Evolutionary conservation across 441 rosid genomes (phyloP).

Genomic region (Adansonia madagascariensis): DNA sequence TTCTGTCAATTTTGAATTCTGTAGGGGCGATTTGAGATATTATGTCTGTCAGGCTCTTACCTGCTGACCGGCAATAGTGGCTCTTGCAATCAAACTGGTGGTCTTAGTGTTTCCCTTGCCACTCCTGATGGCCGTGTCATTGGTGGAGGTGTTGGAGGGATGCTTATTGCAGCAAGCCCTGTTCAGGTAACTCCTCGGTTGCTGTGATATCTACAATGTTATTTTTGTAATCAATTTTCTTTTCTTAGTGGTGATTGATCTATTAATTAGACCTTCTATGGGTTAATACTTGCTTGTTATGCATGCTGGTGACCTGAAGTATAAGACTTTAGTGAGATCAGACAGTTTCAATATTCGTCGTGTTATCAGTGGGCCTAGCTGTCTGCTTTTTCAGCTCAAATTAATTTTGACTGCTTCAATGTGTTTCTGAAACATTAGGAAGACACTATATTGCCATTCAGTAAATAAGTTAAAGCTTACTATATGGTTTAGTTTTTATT

Average conservation of each 20-base stretch:
- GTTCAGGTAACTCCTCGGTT: constrained; percentile 64
- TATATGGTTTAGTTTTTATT: neutral
- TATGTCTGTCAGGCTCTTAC: constrained; percentile 84
- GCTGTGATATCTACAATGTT: constrained; percentile 1
- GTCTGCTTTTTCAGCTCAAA: neutral
- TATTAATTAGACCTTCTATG: constrained; percentile 6
- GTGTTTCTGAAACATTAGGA: neutral
- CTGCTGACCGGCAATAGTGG: constrained; percentile 53
- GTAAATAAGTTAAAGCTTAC: neutral
- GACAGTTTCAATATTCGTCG: neutral
- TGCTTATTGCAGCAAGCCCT: constrained; percentile 81
- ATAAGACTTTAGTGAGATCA: neutral
- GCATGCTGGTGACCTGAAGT: neutral
- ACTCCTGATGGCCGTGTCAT: constrained; percentile 91
- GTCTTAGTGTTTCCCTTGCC: constrained; percentile 79
- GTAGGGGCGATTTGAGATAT: constrained; percentile 87
- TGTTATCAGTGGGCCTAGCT: neutral
- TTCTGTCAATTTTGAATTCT: constrained; percentile 28
- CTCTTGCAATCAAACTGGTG: constrained; percentile 67
- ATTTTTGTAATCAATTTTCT: neutral
- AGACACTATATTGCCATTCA: neutral
- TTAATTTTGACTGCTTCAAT: neutral
- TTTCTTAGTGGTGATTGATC: neutral
- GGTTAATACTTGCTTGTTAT: neutral
- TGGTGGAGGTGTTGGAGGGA: constrained; percentile 90